A percentile compares a stretch with the other conserved stretches of the same genome.
Conservation (phyloP, 129 eudicot species). For the Pittosporum tobira region DNA sequence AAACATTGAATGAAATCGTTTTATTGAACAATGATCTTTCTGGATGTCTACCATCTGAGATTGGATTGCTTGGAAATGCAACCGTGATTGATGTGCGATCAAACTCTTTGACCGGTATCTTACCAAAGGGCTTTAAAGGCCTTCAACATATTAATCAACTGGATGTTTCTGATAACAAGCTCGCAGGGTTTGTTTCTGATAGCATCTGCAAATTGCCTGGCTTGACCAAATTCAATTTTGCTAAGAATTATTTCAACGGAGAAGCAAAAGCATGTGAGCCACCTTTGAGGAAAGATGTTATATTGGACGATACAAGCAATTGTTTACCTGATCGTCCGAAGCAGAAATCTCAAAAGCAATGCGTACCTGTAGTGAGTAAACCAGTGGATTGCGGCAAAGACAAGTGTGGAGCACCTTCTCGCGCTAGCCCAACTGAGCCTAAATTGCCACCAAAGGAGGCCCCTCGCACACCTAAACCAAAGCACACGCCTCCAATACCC, state of each 20-base stretch:
- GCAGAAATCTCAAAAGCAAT: slow-evolving; percentile 31
- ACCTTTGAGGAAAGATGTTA: slow-evolving; percentile 11
- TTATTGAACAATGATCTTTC: slow-evolving; percentile 32
- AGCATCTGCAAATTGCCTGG: slow-evolving; percentile 41
- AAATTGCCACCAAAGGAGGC: neutral
- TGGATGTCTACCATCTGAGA: slow-evolving; percentile 56
- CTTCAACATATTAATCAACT: slow-evolving; percentile 29
- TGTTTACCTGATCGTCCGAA: slow-evolving; percentile 49
- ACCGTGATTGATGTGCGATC: slow-evolving; percentile 40
- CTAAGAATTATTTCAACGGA: slow-evolving; percentile 38
- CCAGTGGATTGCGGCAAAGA: slow-evolving; percentile 37
- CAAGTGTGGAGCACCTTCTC: slow-evolving; percentile 12
- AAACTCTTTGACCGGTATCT: slow-evolving; percentile 31
- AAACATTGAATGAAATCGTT: slow-evolving; percentile 36
- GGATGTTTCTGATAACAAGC: slow-evolving; percentile 41
- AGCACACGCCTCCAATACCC: neutral
- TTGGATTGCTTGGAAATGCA: slow-evolving; percentile 43
- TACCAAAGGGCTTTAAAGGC: slow-evolving; percentile 33
- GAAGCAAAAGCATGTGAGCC: slow-evolving; percentile 30
- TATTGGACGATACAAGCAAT: slow-evolving; percentile 33
- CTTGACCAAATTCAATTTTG: slow-evolving; percentile 33
- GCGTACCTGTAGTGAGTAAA: slow-evolving; percentile 29
- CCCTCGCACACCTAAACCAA: slow-evolving; percentile 6
- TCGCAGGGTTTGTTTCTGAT: slow-evolving; percentile 41
- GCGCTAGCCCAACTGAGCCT: neutral